A percentile compares a stretch with the other conserved stretches of the same genome.
Evolutionary conservation across 108 stramenopile genomes (phyloP).

Genomic region (Cyclotella cryptica): DNA sequence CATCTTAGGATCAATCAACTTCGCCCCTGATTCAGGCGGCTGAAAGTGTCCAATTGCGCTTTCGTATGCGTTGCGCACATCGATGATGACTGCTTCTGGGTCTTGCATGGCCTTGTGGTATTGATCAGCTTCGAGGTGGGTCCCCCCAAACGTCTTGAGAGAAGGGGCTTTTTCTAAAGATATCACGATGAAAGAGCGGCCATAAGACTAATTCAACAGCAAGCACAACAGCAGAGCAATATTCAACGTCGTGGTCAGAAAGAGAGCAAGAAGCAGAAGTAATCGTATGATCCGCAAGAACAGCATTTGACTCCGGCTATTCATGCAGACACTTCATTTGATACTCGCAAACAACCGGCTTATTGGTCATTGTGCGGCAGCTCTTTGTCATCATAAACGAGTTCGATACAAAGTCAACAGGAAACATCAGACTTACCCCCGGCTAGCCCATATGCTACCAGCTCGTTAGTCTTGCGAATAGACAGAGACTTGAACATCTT

Average conservation of each 20-base stretch:
- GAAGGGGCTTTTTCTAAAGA: conserved; percentile 63
- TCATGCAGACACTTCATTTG: conserved; percentile 29
- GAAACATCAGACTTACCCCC: conserved; percentile 36
- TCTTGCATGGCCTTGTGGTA: conserved; percentile 79
- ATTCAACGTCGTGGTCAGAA: conserved; percentile 13
- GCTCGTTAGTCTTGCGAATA: conserved; percentile 67
- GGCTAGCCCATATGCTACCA: conserved; percentile 82
- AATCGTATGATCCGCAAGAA: conserved; percentile 49
- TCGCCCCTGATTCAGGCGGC: conserved; percentile 71
- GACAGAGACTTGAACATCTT: conserved; percentile 67
- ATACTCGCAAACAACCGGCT: conserved; percentile 48
- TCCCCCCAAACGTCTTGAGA: conserved; percentile 59
- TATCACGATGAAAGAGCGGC: neutral
- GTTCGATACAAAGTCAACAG: neutral
- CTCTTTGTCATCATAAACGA: conserved; percentile 58
- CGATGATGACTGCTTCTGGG: conserved; percentile 78
- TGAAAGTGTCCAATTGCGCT: conserved; percentile 68
- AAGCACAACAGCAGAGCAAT: neutral
- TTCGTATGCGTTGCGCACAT: conserved; percentile 88
- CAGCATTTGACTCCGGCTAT: conserved; percentile 75
- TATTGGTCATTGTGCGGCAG: conserved; percentile 51
- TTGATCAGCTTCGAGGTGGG: conserved; percentile 77
- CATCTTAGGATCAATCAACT: conserved; percentile 80
- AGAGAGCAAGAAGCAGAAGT: conserved; percentile 33
- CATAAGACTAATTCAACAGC: neutral